Conservation (phyloP, 306 rosid species). For the Astragalus glycyphyllos region DNA sequence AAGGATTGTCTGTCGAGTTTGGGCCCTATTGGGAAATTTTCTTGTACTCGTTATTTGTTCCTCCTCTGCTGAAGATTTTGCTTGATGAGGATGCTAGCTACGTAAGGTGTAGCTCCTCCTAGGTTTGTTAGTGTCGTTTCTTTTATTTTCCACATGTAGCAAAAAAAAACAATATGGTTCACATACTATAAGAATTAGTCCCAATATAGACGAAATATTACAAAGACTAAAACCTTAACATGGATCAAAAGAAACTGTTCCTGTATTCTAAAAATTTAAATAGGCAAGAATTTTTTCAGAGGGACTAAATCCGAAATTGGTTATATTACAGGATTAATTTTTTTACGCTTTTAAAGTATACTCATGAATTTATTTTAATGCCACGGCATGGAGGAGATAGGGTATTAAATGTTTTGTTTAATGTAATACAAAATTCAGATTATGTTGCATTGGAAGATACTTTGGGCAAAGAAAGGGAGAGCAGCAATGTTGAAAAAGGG, state of each 20-base stretch:
- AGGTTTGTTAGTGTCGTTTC: no score
- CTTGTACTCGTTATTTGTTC: no score
- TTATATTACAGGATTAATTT: no score
- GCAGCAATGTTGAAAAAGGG: constrained; percentile 35
- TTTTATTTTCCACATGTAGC: no score
- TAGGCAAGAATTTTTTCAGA: background rate
- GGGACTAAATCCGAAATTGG: constrained; percentile 8
- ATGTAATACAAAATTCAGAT: constrained; percentile 46
- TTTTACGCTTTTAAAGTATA: constrained; percentile 18
- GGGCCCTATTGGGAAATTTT: no score
- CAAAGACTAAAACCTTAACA: background rate
- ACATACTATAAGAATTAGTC: background rate
- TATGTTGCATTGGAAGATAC: constrained; percentile 41
- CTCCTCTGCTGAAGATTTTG: no score
- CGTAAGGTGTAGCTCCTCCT: no score
- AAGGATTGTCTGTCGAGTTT: no score
- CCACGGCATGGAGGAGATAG: background rate
- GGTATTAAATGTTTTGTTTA: constrained; percentile 15
- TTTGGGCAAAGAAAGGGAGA: constrained; percentile 36
- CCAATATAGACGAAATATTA: background rate
- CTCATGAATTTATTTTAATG: constrained; percentile 15
- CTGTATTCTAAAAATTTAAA: background rate
- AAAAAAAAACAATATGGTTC: background rate
- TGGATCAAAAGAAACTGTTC: constrained; percentile 1
- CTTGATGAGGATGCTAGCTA: no score